Evolutionary conservation across 306 rosid genomes (phyloP).

Genomic region (Acacia crassicarpa): DNA sequence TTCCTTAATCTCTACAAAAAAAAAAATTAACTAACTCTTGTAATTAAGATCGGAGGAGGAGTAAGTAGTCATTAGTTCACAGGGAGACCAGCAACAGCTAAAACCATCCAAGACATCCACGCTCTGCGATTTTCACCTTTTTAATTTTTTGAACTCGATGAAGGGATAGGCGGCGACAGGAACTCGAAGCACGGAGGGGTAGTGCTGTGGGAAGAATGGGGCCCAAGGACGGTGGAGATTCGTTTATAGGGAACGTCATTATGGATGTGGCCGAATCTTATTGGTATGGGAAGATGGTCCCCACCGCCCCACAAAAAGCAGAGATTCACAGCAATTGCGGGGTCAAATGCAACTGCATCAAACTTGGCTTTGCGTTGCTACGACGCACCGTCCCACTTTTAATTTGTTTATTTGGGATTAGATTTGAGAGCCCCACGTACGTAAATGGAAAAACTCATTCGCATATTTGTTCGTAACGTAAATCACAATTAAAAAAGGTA

Average conservation of each 20-base stretch:
- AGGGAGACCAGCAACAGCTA: too few species aligned
- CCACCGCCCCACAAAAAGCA: not conserved
- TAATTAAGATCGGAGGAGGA: too few species aligned
- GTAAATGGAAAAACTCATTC: too few species aligned
- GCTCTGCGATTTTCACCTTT: too few species aligned
- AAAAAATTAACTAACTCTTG: too few species aligned
- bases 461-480: too few species aligned
- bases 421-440: too few species aligned
- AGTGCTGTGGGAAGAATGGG: not conserved
- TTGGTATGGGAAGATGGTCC: not conserved
- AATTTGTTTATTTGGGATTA: not conserved
- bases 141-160: too few species aligned
- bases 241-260: not conserved
- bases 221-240: slow-evolving; percentile 17
- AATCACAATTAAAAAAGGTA: too few species aligned
- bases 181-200: not conserved
- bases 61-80: too few species aligned
- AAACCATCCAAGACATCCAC: too few species aligned
- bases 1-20: too few species aligned
- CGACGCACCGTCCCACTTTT: slow-evolving; percentile 40
- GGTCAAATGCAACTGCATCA: not conserved
- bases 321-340: not conserved
- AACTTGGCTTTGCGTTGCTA: slow-evolving; percentile 28
- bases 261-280: not conserved
- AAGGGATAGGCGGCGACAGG: slow-evolving; percentile 29